These are phyloP conservation scores for Physaria fendleri DNA, from an alignment of 345 rosid genomes.

Conservation along the genomic window DNA sequence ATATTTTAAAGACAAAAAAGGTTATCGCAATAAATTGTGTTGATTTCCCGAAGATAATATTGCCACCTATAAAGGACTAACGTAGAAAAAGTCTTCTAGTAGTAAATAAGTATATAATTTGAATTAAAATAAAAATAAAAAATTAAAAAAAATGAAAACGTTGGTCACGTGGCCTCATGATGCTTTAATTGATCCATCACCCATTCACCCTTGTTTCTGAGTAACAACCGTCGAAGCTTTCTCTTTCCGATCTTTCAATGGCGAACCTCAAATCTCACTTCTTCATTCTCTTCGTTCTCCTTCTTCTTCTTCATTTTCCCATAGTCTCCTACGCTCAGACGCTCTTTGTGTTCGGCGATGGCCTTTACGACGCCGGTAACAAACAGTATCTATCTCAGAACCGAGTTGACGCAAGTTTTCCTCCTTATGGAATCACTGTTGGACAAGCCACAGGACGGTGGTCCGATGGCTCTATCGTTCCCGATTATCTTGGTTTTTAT, in stretches of 20 bases:
- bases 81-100: no score
- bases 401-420: constrained; percentile 19
- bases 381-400: constrained; percentile 24
- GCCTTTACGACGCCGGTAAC: constrained; percentile 32
- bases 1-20: no score
- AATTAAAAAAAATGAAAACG: no score
- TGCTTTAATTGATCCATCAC: no score
- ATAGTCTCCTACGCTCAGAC: constrained; percentile 5
- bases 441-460: constrained; percentile 34
- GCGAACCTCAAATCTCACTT: constrained; percentile 1
- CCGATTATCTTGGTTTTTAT: constrained; percentile 32
- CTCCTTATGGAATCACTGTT: constrained; percentile 33
- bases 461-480: constrained; percentile 37
- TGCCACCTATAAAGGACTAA: no score
- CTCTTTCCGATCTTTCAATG: background rate
- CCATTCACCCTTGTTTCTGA: background rate
- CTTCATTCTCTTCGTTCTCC: background rate
- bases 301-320: constrained; percentile 14
- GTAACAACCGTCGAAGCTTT: background rate
- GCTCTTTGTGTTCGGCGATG: constrained; percentile 30
- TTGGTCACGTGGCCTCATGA: no score
- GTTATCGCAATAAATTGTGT: no score
- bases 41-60: no score
- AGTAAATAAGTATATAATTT: no score
- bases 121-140: no score